These are phyloP conservation scores for Pleurotus citrinopileatus DNA, from an alignment of 768 basidiomycete species.

Conservation along the genomic window DNA sequence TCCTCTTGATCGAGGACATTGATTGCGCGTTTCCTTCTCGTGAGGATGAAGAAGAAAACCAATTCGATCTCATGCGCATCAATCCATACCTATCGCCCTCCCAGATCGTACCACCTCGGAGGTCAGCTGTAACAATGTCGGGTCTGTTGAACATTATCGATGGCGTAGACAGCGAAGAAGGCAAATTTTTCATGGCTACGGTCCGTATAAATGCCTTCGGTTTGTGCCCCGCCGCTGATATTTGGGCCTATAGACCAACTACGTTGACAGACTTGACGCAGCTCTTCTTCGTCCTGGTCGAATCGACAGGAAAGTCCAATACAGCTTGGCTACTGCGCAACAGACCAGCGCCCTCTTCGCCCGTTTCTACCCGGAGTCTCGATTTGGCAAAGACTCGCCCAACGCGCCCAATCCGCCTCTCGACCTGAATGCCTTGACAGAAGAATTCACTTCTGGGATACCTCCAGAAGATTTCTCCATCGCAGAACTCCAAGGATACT, in stretches of 20 bases:
- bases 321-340: slow-evolving; percentile 41
- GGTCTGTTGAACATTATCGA: slow-evolving; percentile 59
- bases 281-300: slow-evolving; percentile 56
- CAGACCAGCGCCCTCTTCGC: slow-evolving; percentile 48
- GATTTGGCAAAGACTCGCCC: neutral
- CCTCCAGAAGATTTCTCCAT: slow-evolving; percentile 35
- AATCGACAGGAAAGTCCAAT: slow-evolving; percentile 52
- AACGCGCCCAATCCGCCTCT: neutral
- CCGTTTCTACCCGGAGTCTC: slow-evolving; percentile 39
- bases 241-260: slow-evolving; percentile 40
- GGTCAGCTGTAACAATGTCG: slow-evolving; percentile 45
- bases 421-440: slow-evolving; percentile 15
- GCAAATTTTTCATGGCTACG: slow-evolving; percentile 66
- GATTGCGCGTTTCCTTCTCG: slow-evolving; percentile 55
- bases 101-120: neutral
- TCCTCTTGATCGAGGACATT: slow-evolving; percentile 59
- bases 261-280: slow-evolving; percentile 50
- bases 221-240: slow-evolving; percentile 52
- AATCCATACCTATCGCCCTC: neutral
- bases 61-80: neutral
- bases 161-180: slow-evolving; percentile 60
- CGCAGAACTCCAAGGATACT: slow-evolving; percentile 43
- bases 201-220: slow-evolving; percentile 96
- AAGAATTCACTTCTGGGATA: slow-evolving; percentile 27
- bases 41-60: slow-evolving; percentile 30